Base-by-base conservation (phyloP, 2,329 filamentous ascomycete species). In the Lachnellula suecica region DNA sequence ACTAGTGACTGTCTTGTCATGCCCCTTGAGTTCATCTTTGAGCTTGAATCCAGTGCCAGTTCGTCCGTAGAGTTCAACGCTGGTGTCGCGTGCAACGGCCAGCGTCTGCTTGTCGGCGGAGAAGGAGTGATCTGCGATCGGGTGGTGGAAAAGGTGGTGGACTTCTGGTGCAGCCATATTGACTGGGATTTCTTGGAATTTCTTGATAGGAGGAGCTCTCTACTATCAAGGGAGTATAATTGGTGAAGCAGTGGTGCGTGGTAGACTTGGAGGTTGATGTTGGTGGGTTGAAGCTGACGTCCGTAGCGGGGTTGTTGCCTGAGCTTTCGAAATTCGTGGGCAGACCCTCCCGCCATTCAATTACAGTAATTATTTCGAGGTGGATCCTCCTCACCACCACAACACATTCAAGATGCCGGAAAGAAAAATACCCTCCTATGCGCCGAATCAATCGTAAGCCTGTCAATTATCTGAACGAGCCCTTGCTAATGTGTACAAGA, bases 51-150 rank as follows among this genome's bases (percentile, higher is more conserved):
- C 82, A 66, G 76, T 84, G 68, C 89, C 91, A 51, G 79, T 79
- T 64, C 79, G 82, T 65, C 81, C 77, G 72, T 97, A 97, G 38
- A 99, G 85, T 78, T 97, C 91, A 66, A 99, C 87, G 62, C 84
- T 83, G 68, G 87, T 91, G 70, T 97, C 93, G 65, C 91, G 88
- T 59, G 93, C 89, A 52, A 99, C 92, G 52, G 94, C 94, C 52
- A 99, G 82, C 24, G 88, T 92, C 71, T 85, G 78, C 70, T 86
- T 89, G 75, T 99, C 94, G 58, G 91, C 85, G 60, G 92, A 96
- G 83, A 99, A 99, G 52, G 93, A 97, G 74, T 99, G 94, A 78
- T 99, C 94, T 62, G 91, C 90, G 68, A 99, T 97, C 57, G 93
- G 91, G 64, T 88, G 85, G 77, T 97, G 91, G 77, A 99, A 99